phyloP scores from a whole-genome alignment of 2,329 filamentous ascomycete genomes.

The Fusarium sp. region DNA sequence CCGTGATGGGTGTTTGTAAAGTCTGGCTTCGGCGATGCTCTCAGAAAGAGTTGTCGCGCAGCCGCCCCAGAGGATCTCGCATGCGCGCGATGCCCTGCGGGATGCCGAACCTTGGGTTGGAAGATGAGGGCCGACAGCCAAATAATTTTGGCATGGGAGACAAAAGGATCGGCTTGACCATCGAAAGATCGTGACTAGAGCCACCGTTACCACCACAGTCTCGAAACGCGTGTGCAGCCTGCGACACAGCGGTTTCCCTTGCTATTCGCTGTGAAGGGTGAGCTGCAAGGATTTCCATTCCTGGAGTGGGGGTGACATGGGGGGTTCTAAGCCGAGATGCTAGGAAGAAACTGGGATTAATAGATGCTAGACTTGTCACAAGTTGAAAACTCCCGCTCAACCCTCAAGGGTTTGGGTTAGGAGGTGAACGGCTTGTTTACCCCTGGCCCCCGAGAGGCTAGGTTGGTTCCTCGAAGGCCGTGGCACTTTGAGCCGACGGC shows the following conservation, averaged over 20 bases:
- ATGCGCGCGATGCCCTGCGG: background rate
- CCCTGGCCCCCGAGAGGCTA: constrained; percentile 22
- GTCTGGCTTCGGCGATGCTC: background rate
- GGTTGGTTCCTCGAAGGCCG: constrained; percentile 12
- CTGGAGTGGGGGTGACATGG: constrained; percentile 19
- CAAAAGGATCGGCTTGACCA: constrained; percentile 16
- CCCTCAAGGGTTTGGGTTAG: constrained; percentile 17
- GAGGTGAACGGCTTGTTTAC: constrained; percentile 16
- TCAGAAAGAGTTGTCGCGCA: background rate
- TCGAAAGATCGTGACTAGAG: constrained; percentile 25
- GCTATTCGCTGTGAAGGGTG: constrained; percentile 13
- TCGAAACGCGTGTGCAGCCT: constrained; percentile 20
- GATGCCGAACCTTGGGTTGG: background rate
- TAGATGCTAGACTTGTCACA: constrained; percentile 19
- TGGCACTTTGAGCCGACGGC: constrained; percentile 5
- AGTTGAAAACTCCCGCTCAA: constrained; percentile 11
- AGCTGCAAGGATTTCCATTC: constrained; percentile 13
- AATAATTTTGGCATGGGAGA: background rate
- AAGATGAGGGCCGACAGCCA: background rate
- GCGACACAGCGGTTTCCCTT: constrained; percentile 5
- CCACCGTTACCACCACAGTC: constrained; percentile 31
- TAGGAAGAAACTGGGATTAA: constrained; percentile 10
- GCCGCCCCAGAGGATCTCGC: background rate
- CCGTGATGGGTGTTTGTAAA: background rate
- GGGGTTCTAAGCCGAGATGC: background rate